A percentile compares a stretch with the other conserved stretches of the same genome.
Conservation (phyloP, 192 early-diverging fungal genomes). For the Backusella circina region DNA sequence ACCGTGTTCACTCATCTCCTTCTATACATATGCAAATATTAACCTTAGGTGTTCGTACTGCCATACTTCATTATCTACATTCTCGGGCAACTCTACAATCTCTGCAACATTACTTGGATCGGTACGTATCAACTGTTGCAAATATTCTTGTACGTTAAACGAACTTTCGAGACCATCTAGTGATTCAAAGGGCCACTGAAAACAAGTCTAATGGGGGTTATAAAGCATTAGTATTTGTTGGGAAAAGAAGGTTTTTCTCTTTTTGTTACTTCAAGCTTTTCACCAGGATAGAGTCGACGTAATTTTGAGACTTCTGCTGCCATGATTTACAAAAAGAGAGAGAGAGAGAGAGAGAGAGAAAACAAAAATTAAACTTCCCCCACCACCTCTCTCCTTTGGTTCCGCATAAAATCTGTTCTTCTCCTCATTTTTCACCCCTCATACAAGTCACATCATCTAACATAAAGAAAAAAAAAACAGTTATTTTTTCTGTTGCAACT, state of each 20-base stretch:
- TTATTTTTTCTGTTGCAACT: too few species aligned
- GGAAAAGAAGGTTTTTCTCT: not conserved
- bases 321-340: not conserved
- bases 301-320: conserved; percentile 2
- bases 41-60: conserved; percentile 89
- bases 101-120: conserved; percentile 59
- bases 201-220: conserved; percentile 31
- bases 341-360: not conserved
- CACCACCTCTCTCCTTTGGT: not conserved
- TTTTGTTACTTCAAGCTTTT: conserved; percentile 22
- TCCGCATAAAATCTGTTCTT: not conserved
- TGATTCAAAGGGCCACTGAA: conserved; percentile 44
- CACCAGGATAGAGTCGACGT: conserved; percentile 27
- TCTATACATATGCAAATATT: not conserved
- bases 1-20: not conserved
- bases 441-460: not conserved
- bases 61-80: conserved; percentile 67
- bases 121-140: conserved; percentile 68
- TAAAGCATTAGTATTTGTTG: not conserved
- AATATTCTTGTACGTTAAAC: conserved; percentile 73
- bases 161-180: conserved; percentile 67
- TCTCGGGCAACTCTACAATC: conserved; percentile 60
- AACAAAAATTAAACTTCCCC: not conserved
- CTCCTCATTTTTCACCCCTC: not conserved
- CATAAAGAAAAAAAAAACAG: not conserved